Conservation (phyloP, 768 basidiomycete species). For the Phallus indusiatus region DNA sequence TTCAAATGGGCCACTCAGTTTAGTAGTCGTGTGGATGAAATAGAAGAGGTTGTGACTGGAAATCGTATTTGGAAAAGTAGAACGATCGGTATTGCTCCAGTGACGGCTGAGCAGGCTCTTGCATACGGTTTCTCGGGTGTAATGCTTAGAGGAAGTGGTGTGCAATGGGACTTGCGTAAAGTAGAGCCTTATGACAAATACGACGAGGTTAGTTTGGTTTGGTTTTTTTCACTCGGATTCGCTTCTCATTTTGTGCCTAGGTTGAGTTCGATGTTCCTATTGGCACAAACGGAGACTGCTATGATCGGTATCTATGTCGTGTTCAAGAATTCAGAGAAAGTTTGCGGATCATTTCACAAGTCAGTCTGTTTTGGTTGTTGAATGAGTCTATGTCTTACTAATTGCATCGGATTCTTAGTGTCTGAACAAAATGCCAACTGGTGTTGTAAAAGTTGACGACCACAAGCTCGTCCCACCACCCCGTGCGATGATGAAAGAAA, state of each 20-base stretch:
- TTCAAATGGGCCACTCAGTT: constrained; percentile 98
- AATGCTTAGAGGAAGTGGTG: constrained; percentile 90
- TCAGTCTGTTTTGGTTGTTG: constrained; percentile 15
- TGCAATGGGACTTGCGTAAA: constrained; percentile 93
- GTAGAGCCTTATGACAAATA: constrained; percentile 94
- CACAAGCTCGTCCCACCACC: constrained; percentile 96
- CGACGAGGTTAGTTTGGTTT: constrained; percentile 50
- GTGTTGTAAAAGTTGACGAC: constrained; percentile 91
- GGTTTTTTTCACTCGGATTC: background rate
- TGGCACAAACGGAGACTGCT: constrained; percentile 95
- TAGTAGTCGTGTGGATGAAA: constrained; percentile 81
- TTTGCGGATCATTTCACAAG: constrained; percentile 77
- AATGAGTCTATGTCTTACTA: background rate
- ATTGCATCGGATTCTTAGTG: constrained; percentile 40
- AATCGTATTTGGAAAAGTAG: constrained; percentile 98
- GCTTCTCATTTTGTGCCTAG: constrained; percentile 24
- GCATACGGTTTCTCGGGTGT: constrained; percentile 94
- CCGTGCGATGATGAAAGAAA: constrained; percentile 97
- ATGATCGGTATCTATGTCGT: constrained; percentile 94
- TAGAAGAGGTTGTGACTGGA: constrained; percentile 95
- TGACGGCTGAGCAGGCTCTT: constrained; percentile 86
- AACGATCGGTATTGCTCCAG: constrained; percentile 81
- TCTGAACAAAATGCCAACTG: constrained; percentile 93
- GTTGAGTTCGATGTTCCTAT: constrained; percentile 98
- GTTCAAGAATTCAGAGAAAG: constrained; percentile 98